phyloP scores from a whole-genome alignment of 139 green algal species.

The Chlamydomonas sp. region DNA sequence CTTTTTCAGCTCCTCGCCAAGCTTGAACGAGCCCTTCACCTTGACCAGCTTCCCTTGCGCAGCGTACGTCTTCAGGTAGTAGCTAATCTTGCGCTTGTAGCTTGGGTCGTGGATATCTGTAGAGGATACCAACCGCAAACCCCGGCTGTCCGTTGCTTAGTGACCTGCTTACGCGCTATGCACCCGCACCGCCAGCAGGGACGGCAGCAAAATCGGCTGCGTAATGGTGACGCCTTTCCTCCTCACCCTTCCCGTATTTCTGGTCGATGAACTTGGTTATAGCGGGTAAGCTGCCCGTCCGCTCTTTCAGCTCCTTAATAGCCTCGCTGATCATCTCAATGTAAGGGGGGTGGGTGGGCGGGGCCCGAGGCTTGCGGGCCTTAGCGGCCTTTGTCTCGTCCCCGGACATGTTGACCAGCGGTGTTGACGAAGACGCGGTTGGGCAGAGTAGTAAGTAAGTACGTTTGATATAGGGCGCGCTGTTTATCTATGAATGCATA shows the following conservation, averaged over 20 bases:
- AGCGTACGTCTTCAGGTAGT: constrained; percentile 58
- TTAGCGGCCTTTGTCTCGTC: constrained; percentile 5
- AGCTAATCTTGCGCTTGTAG: constrained; percentile 63
- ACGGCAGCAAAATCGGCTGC: background rate
- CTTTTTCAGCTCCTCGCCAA: constrained; percentile 25
- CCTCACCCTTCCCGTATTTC: constrained; percentile 53
- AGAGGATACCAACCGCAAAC: background rate
- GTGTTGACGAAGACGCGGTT: too few species aligned
- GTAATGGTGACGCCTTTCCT: background rate
- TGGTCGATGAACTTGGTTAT: constrained; percentile 80
- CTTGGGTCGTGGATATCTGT: constrained; percentile 13
- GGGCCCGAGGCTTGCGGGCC: constrained; percentile 39
- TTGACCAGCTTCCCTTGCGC: constrained; percentile 70
- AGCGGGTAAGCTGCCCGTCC: constrained; percentile 67
- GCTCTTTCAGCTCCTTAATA: constrained; percentile 82
- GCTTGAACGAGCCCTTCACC: constrained; percentile 79
- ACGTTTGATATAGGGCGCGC: too few species aligned
- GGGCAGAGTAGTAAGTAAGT: too few species aligned
- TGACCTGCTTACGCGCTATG: background rate
- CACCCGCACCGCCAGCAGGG: background rate
- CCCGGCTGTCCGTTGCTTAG: background rate
- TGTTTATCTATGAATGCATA: too few species aligned
- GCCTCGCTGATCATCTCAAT: constrained; percentile 63
- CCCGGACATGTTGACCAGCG: too few species aligned
- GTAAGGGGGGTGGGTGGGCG: constrained; percentile 49